Conservation (phyloP, 2,329 filamentous ascomycete genomes). For the Byssoonygena ceratinophila region DNA sequence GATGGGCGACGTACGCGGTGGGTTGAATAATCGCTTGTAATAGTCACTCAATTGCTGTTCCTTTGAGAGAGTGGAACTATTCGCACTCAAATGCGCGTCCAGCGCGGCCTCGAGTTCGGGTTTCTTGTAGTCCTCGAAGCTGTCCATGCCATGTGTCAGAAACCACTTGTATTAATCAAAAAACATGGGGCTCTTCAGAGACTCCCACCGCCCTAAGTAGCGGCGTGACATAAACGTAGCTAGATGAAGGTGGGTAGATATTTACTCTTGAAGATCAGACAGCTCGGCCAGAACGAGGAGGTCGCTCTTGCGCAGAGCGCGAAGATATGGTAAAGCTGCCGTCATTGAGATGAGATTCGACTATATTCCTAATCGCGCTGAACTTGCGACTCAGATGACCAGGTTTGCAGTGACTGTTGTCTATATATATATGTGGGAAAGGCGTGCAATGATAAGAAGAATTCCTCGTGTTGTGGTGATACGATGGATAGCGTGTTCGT, state of each 20-base stretch:
- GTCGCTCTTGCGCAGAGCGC: slow-evolving; percentile 71
- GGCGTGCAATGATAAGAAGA: slow-evolving; percentile 11
- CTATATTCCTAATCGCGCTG: slow-evolving; percentile 36
- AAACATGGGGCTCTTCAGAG: neutral
- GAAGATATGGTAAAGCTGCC: slow-evolving; percentile 59
- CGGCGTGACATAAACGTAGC: neutral
- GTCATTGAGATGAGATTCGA: slow-evolving; percentile 45
- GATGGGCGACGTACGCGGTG: slow-evolving; percentile 36
- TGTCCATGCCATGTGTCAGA: slow-evolving; percentile 27
- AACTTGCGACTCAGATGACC: slow-evolving; percentile 35
- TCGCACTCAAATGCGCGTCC: slow-evolving; percentile 60
- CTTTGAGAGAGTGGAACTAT: slow-evolving; percentile 53
- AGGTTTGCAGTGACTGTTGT: neutral
- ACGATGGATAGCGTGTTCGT: neutral
- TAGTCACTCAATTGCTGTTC: slow-evolving; percentile 61
- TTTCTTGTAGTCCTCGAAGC: slow-evolving; percentile 63
- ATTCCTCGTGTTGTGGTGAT: slow-evolving; percentile 16
- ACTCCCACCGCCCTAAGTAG: neutral
- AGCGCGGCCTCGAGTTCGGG: slow-evolving; percentile 65
- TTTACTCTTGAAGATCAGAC: slow-evolving; percentile 61
- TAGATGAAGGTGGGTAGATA: neutral
- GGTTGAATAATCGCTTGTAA: slow-evolving; percentile 48
- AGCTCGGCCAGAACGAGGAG: slow-evolving; percentile 62
- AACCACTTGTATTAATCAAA: slow-evolving; percentile 14
- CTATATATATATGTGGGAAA: slow-evolving; percentile 11